Evolutionary conservation across 306 rosid species (phyloP), one percentile per base, ranked within the genome.

Genomic region (Comarum palustre): DNA sequence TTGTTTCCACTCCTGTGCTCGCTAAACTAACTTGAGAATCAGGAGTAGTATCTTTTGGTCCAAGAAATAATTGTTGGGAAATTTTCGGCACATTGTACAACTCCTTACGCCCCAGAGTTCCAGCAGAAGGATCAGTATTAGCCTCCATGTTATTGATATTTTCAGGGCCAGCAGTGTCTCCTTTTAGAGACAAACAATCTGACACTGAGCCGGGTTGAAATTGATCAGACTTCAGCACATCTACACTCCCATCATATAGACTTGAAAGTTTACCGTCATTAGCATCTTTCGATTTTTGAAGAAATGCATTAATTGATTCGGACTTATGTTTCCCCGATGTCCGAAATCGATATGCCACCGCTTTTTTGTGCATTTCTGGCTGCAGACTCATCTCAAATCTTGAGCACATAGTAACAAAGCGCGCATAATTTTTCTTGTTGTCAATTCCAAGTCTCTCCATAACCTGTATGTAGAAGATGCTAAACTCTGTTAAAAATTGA

Each of bases 381-480:
- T 83, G 92, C 75, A 85, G 83, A 55, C 79, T 76, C 90, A 94
- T 83, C 74, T 92, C 96, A 87, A 86, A 89, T 80, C 96, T 86
- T 58, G 80, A 66, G 80, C 87, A 84, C 89, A 94, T 78, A 75
- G 75, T 73, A 62, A 86, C 50, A 20, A 94, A 84, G n/a, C 91
- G 87, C 48, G 60, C 69, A 80, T 86, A 88, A 86, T 77, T 82
- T 85, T 66, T 86, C 80, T 91, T 94, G 47, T 84, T 88, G 61
- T 88, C 93, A 72, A 94, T 84, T 77, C 97, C 92, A 77, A 94
- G 91, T 85, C 86, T 79, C 81, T 85, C 83, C 52, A 90, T 78
- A 17, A 94, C 80, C 98, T 91, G 88, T 70, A 77, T 51, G 66
- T 32, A 50, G 58, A 20, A 85, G 71, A 77, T 41, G 82, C 15